These are phyloP conservation scores for Trifolium repens DNA, from an alignment of 306 rosid genomes.

Conservation along the genomic window DNA sequence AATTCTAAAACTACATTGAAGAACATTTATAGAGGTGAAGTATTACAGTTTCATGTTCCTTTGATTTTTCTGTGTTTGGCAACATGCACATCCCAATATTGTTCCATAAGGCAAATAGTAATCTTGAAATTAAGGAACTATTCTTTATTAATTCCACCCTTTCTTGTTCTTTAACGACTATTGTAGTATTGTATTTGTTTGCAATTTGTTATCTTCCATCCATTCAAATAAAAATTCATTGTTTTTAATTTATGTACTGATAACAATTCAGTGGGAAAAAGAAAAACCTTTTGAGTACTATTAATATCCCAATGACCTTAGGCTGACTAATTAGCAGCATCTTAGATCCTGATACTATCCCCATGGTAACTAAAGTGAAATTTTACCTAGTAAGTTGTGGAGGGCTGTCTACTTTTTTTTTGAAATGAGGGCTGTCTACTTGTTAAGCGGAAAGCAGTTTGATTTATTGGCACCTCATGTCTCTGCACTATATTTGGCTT, in stretches of 20 bases:
- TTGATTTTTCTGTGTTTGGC: constrained; percentile 24
- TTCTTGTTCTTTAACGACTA: constrained; percentile 14
- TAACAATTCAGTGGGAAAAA: constrained; percentile 4
- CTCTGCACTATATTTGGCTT: constrained; percentile 23
- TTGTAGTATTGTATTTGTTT: constrained; percentile 20
- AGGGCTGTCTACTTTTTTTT: background rate
- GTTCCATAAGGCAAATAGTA: background rate
- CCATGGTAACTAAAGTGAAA: constrained; percentile 18
- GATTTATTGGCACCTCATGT: constrained; percentile 1
- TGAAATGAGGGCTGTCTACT: constrained; percentile 3
- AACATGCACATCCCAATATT: constrained; percentile 11
- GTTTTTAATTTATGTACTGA: constrained; percentile 8
- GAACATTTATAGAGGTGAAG: constrained; percentile 15
- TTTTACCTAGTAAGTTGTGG: constrained; percentile 18
- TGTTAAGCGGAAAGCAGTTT: constrained; percentile 21
- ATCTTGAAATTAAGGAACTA: constrained; percentile 24
- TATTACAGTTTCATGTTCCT: constrained; percentile 22
- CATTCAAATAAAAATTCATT: constrained; percentile 7
- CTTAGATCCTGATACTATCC: constrained; percentile 19
- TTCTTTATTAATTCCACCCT: constrained; percentile 16
- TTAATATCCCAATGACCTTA: background rate
- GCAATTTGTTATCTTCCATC: constrained; percentile 15
- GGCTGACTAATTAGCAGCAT: constrained; percentile 17
- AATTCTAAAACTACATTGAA: constrained; percentile 17
- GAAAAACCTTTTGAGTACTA: background rate